These are phyloP conservation scores for Leccinellum luteum DNA, from an alignment of 768 basidiomycete species.

Conservation along the genomic window DNA sequence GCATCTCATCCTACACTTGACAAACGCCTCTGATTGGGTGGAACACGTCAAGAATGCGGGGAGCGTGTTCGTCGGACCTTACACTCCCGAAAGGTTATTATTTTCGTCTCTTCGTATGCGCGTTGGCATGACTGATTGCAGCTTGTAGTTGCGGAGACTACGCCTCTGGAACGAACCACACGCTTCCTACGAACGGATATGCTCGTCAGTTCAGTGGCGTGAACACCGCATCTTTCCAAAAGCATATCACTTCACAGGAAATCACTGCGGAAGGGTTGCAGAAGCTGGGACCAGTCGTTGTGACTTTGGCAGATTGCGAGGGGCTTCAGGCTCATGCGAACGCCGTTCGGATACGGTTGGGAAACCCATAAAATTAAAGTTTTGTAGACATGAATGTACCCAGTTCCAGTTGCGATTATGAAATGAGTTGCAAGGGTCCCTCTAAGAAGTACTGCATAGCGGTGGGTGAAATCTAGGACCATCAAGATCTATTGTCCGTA, in stretches of 20 bases:
- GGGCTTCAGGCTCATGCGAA: conserved; percentile 94
- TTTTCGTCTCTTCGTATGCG: conserved; percentile 7
- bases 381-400: not conserved
- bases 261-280: conserved; percentile 76
- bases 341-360: conserved; percentile 84
- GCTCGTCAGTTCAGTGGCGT: conserved; percentile 98
- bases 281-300: conserved; percentile 82
- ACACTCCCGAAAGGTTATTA: conserved; percentile 88
- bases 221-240: conserved; percentile 96
- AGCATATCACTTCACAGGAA: conserved; percentile 97
- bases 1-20: conserved; percentile 90
- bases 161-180: conserved; percentile 98
- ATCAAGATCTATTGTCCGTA: conserved; percentile 16
- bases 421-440: conserved; percentile 4
- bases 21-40: conserved; percentile 65
- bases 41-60: conserved; percentile 84
- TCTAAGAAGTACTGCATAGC: conserved; percentile 10
- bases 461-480: conserved; percentile 18
- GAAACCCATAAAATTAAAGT: conserved; percentile 4
- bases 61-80: conserved; percentile 93
- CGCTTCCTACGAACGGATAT: conserved; percentile 93
- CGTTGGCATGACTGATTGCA: conserved; percentile 6
- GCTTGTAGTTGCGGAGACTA: conserved; percentile 89
- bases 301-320: conserved; percentile 90
- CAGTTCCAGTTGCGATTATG: not conserved